Percentiles rank a stretch among this genome's conserved stretches.
Conservation (phyloP, 2,329 filamentous ascomycete genomes). For the Calonectria henricotiae region DNA sequence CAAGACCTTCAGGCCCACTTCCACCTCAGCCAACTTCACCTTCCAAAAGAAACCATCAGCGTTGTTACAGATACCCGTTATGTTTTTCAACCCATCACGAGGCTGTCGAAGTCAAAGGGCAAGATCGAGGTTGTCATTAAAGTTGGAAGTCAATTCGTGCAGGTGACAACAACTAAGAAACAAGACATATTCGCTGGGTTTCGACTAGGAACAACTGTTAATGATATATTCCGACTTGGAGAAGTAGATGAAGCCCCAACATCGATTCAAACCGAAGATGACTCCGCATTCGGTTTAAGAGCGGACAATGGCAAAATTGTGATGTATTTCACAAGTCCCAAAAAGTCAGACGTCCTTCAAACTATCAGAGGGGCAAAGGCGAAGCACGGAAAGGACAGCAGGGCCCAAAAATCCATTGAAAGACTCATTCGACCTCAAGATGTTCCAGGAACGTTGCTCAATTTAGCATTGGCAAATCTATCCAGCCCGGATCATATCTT, state of each 20-base stretch:
- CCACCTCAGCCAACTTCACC: slow-evolving; percentile 76
- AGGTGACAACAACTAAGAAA: slow-evolving; percentile 79
- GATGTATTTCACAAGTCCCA: slow-evolving; percentile 80
- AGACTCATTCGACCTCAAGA: slow-evolving; percentile 79
- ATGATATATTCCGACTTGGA: slow-evolving; percentile 79
- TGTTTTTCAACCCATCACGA: slow-evolving; percentile 76
- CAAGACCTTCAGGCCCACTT: slow-evolving; percentile 79
- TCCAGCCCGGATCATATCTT: slow-evolving; percentile 74
- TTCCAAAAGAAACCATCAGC: slow-evolving; percentile 80
- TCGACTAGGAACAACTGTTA: slow-evolving; percentile 75
- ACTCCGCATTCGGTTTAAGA: slow-evolving; percentile 77
- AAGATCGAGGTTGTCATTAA: slow-evolving; percentile 80
- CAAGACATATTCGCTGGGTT: slow-evolving; percentile 78
- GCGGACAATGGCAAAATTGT: slow-evolving; percentile 80
- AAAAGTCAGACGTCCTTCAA: slow-evolving; percentile 76
- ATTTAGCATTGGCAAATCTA: slow-evolving; percentile 78
- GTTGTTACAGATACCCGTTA: slow-evolving; percentile 78
- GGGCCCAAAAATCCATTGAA: slow-evolving; percentile 75
- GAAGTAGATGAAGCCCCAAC: slow-evolving; percentile 79
- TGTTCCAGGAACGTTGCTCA: slow-evolving; percentile 79
- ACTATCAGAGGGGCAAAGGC: slow-evolving; percentile 76
- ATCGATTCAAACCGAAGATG: slow-evolving; percentile 77
- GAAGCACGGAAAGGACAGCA: slow-evolving; percentile 76
- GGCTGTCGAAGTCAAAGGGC: slow-evolving; percentile 79
- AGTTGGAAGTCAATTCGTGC: slow-evolving; percentile 79